Base-by-base conservation (phyloP, 2,329 filamentous ascomycete genomes). In the Furcasterigmium sp. region DNA sequence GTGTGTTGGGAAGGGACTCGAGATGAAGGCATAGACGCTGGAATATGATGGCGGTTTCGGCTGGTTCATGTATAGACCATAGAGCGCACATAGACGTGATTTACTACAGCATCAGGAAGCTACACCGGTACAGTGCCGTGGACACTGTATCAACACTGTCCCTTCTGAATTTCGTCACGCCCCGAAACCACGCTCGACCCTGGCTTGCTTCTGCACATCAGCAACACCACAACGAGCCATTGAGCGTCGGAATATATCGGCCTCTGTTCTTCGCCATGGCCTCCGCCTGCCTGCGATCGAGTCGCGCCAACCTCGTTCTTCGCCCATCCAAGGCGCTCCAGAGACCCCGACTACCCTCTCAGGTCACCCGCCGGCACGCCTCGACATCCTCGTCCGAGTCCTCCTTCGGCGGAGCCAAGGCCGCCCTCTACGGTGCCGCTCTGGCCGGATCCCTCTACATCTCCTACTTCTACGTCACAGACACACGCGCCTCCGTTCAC, bases 401-500 rank as follows among this genome's bases (percentile, higher is more conserved):
- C 36, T 56, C 54, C 47, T 48, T 54, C 39, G 54, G 52, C 32
- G 53, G 58, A 21, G 44, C 61, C 38, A 71, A 67, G 48, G 56
- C 61, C 8, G 47, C 67, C 19, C 47, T 72, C 18, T 69, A 69
- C 47, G 58, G 68, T 38, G 59, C 66, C 23, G 62, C 65, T 8
- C 45, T 75, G 8, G 67, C 65, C 8, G 61, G 67, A 3, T 58
- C 67, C 3, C 54, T 69, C 20, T 70, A 64, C 42, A 65, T 73
- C 37, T 65, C 71, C 35, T 88, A 84, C 60, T 63, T 86, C 49
- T 89, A 89, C 57, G 65, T 71, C n/a, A 89, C 85, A 42, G 86
- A 90, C 60, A 89, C 85, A 7, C 73, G 86, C 48, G 81, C 85
- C 34, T 84, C 80, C 45, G 58, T 83, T 46, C 85, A 91, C 62